Percentiles rank a stretch among this genome's conserved stretches.
Conservation (phyloP, 129 eudicot species). For the Artemisia argyi region DNA sequence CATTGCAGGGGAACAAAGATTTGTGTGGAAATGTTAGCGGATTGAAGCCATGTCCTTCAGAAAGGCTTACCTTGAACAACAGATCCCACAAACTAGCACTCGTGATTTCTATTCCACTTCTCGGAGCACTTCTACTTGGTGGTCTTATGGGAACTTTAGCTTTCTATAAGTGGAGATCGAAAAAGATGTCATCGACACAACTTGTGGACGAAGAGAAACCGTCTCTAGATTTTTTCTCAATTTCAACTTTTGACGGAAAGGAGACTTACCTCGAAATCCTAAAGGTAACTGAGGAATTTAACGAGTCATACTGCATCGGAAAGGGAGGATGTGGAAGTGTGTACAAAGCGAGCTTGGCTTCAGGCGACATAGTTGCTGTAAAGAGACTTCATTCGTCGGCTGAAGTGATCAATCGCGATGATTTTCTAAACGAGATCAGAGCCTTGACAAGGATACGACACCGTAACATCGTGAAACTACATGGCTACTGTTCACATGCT, state of each 20-base stretch:
- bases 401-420: not conserved
- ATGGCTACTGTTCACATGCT: too few species aligned
- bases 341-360: too few species aligned
- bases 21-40: constrained; percentile 30
- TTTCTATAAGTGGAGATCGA: constrained; percentile 4
- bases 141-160: not conserved
- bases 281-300: too few species aligned
- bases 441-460: not conserved
- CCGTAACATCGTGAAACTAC: too few species aligned
- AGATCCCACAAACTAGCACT: not conserved
- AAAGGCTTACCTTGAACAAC: not conserved
- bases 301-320: too few species aligned
- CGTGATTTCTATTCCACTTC: constrained; percentile 11
- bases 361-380: too few species aligned
- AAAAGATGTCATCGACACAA: not conserved
- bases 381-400: too few species aligned
- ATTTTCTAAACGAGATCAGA: constrained; percentile 1
- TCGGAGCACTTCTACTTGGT: constrained; percentile 20
- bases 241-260: constrained; percentile 20
- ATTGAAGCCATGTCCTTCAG: not conserved
- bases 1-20: constrained; percentile 22
- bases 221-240: too few species aligned
- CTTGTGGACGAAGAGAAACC: too few species aligned
- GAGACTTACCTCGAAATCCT: constrained; percentile 23
- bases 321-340: too few species aligned